A percentile compares a stretch with the other conserved stretches of the same genome.
Conservation (phyloP, 2,329 filamentous ascomycete species). For the Clarireedia hainanense region DNA sequence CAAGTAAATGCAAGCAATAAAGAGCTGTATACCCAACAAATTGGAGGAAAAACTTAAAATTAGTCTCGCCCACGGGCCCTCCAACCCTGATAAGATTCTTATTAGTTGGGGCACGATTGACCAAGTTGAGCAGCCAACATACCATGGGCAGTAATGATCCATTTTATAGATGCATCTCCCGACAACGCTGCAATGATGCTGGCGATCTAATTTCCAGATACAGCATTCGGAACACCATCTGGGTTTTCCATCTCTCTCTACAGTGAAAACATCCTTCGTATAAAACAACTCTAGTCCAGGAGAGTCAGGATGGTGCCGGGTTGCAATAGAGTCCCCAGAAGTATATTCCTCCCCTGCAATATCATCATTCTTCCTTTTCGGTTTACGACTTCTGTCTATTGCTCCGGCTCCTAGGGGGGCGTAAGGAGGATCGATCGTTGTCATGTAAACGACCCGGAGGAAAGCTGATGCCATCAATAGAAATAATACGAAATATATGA, state of each 20-base stretch:
- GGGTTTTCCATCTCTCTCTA: constrained; percentile 74
- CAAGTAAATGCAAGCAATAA: constrained; percentile 57
- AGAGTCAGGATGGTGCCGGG: constrained; percentile 42
- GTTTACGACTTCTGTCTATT: constrained; percentile 14
- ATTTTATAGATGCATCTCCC: constrained; percentile 43
- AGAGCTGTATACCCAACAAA: constrained; percentile 68
- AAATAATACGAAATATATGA: constrained; percentile 66
- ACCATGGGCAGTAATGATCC: constrained; percentile 92
- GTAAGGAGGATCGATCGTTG: constrained; percentile 65
- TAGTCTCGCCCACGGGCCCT: constrained; percentile 78
- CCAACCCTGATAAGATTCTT: constrained; percentile 56
- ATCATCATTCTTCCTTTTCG: constrained; percentile 21
- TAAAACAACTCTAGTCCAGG: constrained; percentile 71
- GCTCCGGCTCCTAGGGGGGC: constrained; percentile 52
- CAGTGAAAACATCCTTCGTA: constrained; percentile 74
- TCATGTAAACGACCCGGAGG: constrained; percentile 59
- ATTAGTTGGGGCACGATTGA: constrained; percentile 1
- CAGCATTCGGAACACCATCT: constrained; percentile 78
- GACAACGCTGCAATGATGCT: constrained; percentile 73
- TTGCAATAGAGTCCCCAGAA: constrained; percentile 11
- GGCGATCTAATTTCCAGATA: constrained; percentile 81
- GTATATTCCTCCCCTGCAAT: constrained; percentile 21
- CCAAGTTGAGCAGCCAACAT: constrained; percentile 12
- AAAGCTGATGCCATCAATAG: constrained; percentile 60
- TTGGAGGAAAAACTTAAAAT: constrained; percentile 89